Base-by-base conservation (phyloP, 2,329 filamentous ascomycete species). In the Cladosporium colombiae region DNA sequence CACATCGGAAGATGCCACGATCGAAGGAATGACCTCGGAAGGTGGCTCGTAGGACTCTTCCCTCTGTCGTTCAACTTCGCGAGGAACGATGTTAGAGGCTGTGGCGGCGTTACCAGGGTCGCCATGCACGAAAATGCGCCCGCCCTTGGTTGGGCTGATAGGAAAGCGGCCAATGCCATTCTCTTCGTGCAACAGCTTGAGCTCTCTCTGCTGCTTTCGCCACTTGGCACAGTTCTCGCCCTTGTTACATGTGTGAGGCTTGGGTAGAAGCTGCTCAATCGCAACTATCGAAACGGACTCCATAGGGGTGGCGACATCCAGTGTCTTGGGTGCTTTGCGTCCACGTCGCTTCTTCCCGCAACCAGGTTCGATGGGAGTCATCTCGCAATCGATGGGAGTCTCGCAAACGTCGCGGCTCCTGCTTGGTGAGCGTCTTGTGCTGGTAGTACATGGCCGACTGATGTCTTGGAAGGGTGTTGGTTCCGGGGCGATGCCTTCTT, bases 251-350 rank as follows among this genome's bases (percentile, higher is more conserved):
- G 85, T 85, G 78, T 97, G 93, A 18, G 89, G 87, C 79, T 92
- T 93, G 5, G 93, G 93, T 64, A 96, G 85, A 63, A 95, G 82
- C 77, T 96, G 92, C 79, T 97, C 93, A 69, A 96, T 96, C 31
- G 91, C 93, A 37, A 97, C 92, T 71, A 96, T 96, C 0, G 92
- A 96, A 4, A 95, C 89, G 0, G 92, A 94, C 76, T 96, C 91
- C 66, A 89, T 85, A 2, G 92, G 92, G 1, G 89, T 89, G 75
- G 95, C 89, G 56, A 86, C 80, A 71, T 93, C 90, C 68, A 88
- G 86, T 62, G 81, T 62, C 75, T 77, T 74, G 7, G 72, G 67
- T 31, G 77, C 73, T 64, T 78, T 80, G 23, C 80, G 77, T 21
- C 77, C 78, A 61, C 79, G 74, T 65, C 80, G 71, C 66, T 76